Base-by-base conservation (phyloP, 2,329 filamentous ascomycete species). In the Diaporthe sp. region DNA sequence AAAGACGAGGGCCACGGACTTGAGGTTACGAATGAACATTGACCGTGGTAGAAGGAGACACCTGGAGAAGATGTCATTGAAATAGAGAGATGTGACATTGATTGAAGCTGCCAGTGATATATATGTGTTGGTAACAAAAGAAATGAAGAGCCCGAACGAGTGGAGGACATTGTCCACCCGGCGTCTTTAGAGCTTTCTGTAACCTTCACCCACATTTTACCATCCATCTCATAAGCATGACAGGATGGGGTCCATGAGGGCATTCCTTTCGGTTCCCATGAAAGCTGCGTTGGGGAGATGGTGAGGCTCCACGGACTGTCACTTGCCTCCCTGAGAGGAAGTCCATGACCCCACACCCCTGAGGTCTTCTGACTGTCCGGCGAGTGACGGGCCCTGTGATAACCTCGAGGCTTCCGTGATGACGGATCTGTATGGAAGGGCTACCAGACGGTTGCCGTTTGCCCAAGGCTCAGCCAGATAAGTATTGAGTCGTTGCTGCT, bases 401-500 rank as follows among this genome's bases (percentile, higher is more conserved):
- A 37, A 13, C 28, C 51, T 58, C 19, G 68, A 46, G 25, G 68
- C 51, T 49, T 60, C 53, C 2, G 55, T 61, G 15, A 13, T 4
- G 17, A 51, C 4, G 51, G n/a, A 28, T 9, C 4, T 13, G n/a
- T 61, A 39, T 6, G 70, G 34, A 9, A 72, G 44, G 4, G 37
- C 13, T 3, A 61, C 70, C 31, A 72, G 44, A 39, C 55, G 55
- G 15, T 72, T 72, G 2, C 70, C 57, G 15, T n/a, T 39, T 13
- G 9, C 10, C 70, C 44, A 60, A 31, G 70, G 70, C 44, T 72
- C 70, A n/a, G 22, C 13, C 25, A 61, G 9, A 6, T 22, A 72
- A 7, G 55, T 4, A 28, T 31, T 42, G 44, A 72, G 57, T 13
- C 70, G 70, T 39, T 53, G 70, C 46, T 72, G 55, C 34, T 61